Evolutionary conservation across 805 yeast species (phyloP), one percentile per base, ranked within the genome.

Genomic region (Starmerella geochares): DNA sequence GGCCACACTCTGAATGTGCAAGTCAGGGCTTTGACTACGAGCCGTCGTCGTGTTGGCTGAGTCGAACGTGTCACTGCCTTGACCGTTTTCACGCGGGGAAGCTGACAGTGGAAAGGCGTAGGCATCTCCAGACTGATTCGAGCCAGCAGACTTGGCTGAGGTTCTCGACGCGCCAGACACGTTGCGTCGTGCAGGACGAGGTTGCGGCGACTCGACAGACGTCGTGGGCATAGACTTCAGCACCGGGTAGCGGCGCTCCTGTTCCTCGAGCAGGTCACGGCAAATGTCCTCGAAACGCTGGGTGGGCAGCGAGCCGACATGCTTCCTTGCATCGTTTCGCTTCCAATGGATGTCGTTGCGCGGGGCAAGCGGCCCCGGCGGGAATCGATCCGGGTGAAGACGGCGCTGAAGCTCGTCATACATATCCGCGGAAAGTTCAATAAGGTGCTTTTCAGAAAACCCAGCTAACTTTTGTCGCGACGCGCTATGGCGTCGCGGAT

Each of bases 321-420:
- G 90, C 65, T 85, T 85, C 59, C 99, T 76, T 1, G 98, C 97
- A 65, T 87, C 94, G 63, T 92, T 94, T 62, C 99, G 77, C 63
- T 87, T 88, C 38, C 94, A 88, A 65, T 92, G 98, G 67, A 86
- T 86, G 17, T 75, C 73, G 6, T 76, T 71, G 59, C 78, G 77
- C 5, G 95, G 88, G 35, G 79, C 71, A 47, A 90, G 71, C 60
- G 75, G 79, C 36, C 58, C 60, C 9, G 60, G 54, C 48, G 77
- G 79, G 1, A 83, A 27, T 33, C 75, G 53, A 35, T 38, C 50
- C 11, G 54, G 55, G 56, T 71, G 77, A 37, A 76, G 74, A 55
- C 99, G 75, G 61, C 99, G 77, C 60, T 79, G 78, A 53, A 92
- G 70, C 66, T 92, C 98, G 66, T 92, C 98, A 63, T 80, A 83